Evolutionary conservation across 2,329 filamentous ascomycete genomes (phyloP).

Genomic region (Aspergillus proliferans): DNA sequence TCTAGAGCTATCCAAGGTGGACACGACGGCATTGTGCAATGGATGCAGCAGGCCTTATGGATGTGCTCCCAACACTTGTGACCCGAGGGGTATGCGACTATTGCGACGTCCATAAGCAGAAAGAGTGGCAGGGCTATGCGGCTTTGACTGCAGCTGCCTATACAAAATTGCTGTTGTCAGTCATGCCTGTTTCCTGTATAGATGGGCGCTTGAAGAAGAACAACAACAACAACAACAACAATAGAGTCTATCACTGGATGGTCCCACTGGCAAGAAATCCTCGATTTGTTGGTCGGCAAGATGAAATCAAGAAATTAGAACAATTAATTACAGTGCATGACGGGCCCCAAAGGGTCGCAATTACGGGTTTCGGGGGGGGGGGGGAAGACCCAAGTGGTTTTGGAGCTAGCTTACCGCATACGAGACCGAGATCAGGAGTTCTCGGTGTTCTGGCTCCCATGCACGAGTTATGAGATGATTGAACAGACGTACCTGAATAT

Average conservation of each 20-base stretch:
- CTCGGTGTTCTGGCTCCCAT: conserved; percentile 23
- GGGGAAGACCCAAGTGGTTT: conserved; percentile 23
- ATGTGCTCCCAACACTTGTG: conserved; percentile 2
- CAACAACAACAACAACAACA: too few species aligned
- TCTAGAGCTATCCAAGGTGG: too few species aligned
- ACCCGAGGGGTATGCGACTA: conserved; percentile 8
- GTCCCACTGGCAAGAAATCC: conserved; percentile 5
- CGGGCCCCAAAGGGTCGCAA: conserved; percentile 10
- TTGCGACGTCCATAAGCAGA: conserved; percentile 8
- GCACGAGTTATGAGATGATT: conserved; percentile 13
- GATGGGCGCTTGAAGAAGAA: background rate
- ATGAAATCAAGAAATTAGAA: conserved; percentile 5
- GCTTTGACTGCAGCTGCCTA: conserved; percentile 6
- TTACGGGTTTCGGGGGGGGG: conserved; percentile 21
- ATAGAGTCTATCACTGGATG: background rate
- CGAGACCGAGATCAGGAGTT: conserved; percentile 11
- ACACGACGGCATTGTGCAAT: too few species aligned
- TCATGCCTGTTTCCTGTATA: background rate
- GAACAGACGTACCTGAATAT: conserved; percentile 16
- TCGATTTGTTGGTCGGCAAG: conserved; percentile 7
- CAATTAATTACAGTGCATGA: conserved; percentile 1
- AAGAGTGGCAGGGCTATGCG: conserved; percentile 6
- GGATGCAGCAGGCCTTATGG: background rate
- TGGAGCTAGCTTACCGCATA: conserved; percentile 20
- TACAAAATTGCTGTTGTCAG: conserved; percentile 3